Evolutionary conservation across 768 basidiomycete genomes (phyloP).

Genomic region (Mycena vitilis): DNA sequence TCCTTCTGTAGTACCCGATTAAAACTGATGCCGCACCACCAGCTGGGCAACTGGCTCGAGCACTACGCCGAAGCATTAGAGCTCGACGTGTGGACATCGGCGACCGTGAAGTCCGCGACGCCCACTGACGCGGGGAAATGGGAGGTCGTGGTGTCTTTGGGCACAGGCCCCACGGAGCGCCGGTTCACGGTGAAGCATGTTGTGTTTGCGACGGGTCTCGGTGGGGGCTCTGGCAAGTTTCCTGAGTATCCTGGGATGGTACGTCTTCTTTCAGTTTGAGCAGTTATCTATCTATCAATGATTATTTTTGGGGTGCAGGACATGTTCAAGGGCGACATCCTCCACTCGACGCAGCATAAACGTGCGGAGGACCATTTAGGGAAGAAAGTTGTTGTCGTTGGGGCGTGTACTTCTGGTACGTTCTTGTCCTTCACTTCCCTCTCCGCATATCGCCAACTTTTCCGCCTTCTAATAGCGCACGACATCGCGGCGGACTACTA

Average conservation of each 20-base stretch:
- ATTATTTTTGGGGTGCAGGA: conserved; percentile 42
- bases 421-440: background rate
- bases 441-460: background rate
- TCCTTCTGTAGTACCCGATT: no score
- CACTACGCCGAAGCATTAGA: conserved; percentile 62
- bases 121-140: conserved; percentile 48
- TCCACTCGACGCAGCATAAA: conserved; percentile 65
- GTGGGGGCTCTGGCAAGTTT: conserved; percentile 55
- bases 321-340: conserved; percentile 58
- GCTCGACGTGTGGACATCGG: conserved; percentile 63
- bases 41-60: conserved; percentile 74
- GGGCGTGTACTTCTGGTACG: conserved; percentile 67
- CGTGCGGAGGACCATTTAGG: conserved; percentile 60
- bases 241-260: conserved; percentile 60
- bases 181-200: conserved; percentile 59
- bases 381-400: conserved; percentile 72
- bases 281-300: no score
- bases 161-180: conserved; percentile 41
- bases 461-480: conserved; percentile 12
- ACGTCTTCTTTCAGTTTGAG: no score
- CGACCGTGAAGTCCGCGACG: conserved; percentile 47
- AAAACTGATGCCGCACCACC: background rate
- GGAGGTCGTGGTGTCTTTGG: conserved; percentile 52
- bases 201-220: conserved; percentile 66
- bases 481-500: conserved; percentile 29